Evolutionary conservation across 108 stramenopile genomes (phyloP), one percentile per base, ranked within the genome.

Genomic region (Fistulifera pelliculosa): DNA sequence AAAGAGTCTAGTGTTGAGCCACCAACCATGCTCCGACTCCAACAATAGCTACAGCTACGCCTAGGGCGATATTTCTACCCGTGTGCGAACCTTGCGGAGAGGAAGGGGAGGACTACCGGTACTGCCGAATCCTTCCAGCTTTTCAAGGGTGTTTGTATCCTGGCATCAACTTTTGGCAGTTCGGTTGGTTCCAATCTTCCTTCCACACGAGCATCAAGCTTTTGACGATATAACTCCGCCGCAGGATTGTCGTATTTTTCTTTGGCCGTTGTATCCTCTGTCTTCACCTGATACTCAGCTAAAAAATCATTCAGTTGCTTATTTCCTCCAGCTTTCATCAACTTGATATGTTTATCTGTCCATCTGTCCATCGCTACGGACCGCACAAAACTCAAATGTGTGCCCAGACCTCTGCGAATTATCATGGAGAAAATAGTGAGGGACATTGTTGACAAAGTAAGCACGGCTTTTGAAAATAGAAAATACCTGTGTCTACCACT

Each of bases 161-260:
- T 31, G 3, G 3, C 17, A 26, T n/a, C 7, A 19, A 28, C 18
- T 54, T 43, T 21, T n/a, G 16, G 38, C 47, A 74, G 41, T 41
- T 62, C 50, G n/a, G 64, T 66, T 13, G 77, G 77, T 62, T 69
- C 73, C 0, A 69, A 49, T 66, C 38, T 8, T 31, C 79, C 74
- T 0, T 75, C 55, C 27, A 64, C 42, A 41, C 74, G 44, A 0
- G 79, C 79, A 40, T 47, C 42, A n/a, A 80, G 21, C 0, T 64
- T 43, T 21, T 60, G 47, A 56, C 56, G 51, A 53, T 69, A 80
- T 56, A 71, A 60, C 19, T 62, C 35, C n/a, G 62, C 74, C 0
- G 58, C 64, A 0, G 64, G 52, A 47, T 44, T 55, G 41, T 64
- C 58, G 25, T 73, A 79, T 35, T 58, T 49, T 0, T 56, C 50